A percentile compares a stretch with the other conserved stretches of the same genome.
phyloP scores from a whole-genome alignment of 1,284 basidiomycete species.

The Cutaneotrichosporon daszewskae region DNA sequence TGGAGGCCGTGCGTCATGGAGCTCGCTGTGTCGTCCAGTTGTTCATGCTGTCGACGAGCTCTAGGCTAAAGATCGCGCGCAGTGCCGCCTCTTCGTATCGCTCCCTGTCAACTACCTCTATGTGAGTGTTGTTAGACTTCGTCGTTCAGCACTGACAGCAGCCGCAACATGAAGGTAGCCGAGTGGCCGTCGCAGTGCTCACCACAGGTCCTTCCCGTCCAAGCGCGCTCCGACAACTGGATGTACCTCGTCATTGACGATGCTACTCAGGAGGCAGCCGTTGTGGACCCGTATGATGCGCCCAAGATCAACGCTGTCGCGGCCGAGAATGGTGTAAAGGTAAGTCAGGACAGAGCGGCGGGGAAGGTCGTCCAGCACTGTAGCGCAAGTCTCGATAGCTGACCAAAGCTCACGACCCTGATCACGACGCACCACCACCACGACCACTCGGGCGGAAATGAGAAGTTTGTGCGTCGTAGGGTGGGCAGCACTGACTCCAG shows the following conservation, averaged over 20 bases:
- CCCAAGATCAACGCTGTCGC: slow-evolving; percentile 65
- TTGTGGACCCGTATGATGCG: slow-evolving; percentile 64
- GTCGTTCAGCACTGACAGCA: not conserved
- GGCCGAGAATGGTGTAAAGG: slow-evolving; percentile 59
- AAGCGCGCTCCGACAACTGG: slow-evolving; percentile 77
- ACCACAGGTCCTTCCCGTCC: slow-evolving; percentile 60
- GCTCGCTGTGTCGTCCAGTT: too few species aligned
- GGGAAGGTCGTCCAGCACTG: not conserved
- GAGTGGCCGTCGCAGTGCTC: not conserved
- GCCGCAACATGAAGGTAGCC: slow-evolving; percentile 1
- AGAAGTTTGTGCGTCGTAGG: slow-evolving; percentile 50
- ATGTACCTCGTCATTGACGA: slow-evolving; percentile 81
- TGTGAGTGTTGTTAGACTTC: too few species aligned
- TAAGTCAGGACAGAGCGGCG: slow-evolving; percentile 23
- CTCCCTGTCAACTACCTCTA: too few species aligned
- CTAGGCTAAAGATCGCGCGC: too few species aligned
- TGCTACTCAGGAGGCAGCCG: slow-evolving; percentile 62
- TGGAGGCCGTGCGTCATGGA: too few species aligned
- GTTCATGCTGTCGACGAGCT: too few species aligned
- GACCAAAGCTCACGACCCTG: slow-evolving; percentile 57
- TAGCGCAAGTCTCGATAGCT: too few species aligned
- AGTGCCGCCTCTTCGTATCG: too few species aligned
- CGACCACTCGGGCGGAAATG: slow-evolving; percentile 85
- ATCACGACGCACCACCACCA: slow-evolving; percentile 84
- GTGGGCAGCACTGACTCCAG: slow-evolving; percentile 14